Evolutionary conservation across 2,329 filamentous ascomycete genomes (phyloP).

Genomic region (Xylariaceae sp.): DNA sequence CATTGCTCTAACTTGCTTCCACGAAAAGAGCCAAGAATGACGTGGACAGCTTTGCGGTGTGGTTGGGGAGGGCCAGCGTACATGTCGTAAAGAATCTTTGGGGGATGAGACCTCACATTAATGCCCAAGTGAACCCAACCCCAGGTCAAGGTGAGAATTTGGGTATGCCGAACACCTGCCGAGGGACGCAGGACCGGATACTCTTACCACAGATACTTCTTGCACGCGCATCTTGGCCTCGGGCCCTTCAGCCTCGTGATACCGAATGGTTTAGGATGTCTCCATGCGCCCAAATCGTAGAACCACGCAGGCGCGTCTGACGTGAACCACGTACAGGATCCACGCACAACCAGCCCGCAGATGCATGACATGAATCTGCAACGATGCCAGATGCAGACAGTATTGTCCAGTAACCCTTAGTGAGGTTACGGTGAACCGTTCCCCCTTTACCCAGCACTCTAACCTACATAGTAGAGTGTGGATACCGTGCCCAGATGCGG

Average conservation of each 20-base stretch:
- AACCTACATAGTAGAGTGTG: neutral
- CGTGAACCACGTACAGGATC: slow-evolving; percentile 15
- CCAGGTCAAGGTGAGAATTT: neutral
- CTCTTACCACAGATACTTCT: too few species aligned
- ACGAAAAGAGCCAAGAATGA: too few species aligned
- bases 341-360: slow-evolving; percentile 14
- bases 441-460: neutral
- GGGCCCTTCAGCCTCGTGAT: slow-evolving; percentile 14
- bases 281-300: slow-evolving; percentile 9
- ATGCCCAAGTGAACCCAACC: slow-evolving; percentile 12
- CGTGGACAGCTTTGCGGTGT: slow-evolving; percentile 13
- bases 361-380: slow-evolving; percentile 19
- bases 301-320: slow-evolving; percentile 17
- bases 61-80: too few species aligned
- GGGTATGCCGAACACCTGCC: too few species aligned
- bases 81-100: too few species aligned
- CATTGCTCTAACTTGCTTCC: too few species aligned
- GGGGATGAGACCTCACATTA: slow-evolving; percentile 16
- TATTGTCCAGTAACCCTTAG: slow-evolving; percentile 3
- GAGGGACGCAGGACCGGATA: too few species aligned
- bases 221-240: too few species aligned
- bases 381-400: slow-evolving; percentile 12
- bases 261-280: slow-evolving; percentile 2
- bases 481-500: neutral
- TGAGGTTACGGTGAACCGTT: slow-evolving; percentile 6